Conservation (phyloP, 108 stramenopile species). For the Cyclotella atomus region DNA sequence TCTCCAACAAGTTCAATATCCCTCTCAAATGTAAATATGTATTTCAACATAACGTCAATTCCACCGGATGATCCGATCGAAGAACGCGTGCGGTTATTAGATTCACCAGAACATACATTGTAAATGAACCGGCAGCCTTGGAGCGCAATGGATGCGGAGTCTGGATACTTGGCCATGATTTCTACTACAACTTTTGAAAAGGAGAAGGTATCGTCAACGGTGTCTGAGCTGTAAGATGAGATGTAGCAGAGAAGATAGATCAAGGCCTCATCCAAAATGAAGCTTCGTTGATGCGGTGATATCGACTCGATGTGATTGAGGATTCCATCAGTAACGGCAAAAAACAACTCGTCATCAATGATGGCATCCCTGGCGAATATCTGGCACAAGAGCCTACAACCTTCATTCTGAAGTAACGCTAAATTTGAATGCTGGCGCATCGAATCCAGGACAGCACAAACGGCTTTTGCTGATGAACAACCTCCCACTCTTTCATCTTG, state of each 20-base stretch:
- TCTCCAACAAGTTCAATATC: slow-evolving; percentile 16
- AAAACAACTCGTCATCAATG: not conserved
- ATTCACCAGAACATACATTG: slow-evolving; percentile 10
- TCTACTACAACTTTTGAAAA: slow-evolving; percentile 4
- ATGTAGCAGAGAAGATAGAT: slow-evolving; percentile 36
- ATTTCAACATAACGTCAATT: slow-evolving; percentile 8
- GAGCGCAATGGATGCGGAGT: slow-evolving; percentile 21
- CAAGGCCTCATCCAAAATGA: slow-evolving; percentile 14
- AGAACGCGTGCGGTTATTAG: not conserved
- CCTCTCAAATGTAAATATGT: slow-evolving; percentile 17
- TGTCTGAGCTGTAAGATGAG: slow-evolving; percentile 3
- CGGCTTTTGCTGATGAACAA: slow-evolving; percentile 14
- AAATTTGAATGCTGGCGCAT: slow-evolving; percentile 15
- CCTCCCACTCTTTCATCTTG: not conserved
- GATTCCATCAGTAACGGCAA: not conserved
- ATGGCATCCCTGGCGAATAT: slow-evolving; percentile 4
- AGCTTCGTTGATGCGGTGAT: not conserved
- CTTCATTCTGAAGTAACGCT: slow-evolving; percentile 15
- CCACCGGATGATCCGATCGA: not conserved
- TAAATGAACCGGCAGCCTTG: slow-evolving; percentile 27
- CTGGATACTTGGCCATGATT: slow-evolving; percentile 9
- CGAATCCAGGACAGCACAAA: slow-evolving; percentile 16
- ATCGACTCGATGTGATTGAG: slow-evolving; percentile 9
- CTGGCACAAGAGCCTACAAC: slow-evolving; percentile 33
- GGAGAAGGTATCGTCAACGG: not conserved